phyloP scores from a whole-genome alignment of 352 stramenopile species.

The Pythium sukuiense region DNA sequence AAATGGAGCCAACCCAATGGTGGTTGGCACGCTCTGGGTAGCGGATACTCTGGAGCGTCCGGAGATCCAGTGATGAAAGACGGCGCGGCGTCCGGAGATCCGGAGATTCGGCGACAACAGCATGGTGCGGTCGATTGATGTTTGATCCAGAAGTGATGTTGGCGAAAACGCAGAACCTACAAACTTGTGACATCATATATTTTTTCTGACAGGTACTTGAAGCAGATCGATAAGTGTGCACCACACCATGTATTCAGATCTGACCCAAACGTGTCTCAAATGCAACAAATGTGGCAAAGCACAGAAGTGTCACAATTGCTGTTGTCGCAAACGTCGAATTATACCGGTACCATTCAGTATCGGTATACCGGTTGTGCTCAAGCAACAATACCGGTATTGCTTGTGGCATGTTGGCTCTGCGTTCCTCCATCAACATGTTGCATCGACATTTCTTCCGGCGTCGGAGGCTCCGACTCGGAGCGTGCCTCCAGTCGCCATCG shows the following conservation, averaged over 20 bases:
- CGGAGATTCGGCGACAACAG: background rate
- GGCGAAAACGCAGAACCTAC: background rate
- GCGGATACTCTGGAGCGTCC: background rate
- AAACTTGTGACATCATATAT: background rate
- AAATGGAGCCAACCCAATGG: background rate
- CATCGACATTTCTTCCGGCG: constrained; percentile 1
- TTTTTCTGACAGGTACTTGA: background rate
- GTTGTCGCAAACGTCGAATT: too few species aligned
- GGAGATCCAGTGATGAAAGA: background rate
- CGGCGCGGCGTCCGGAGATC: background rate
- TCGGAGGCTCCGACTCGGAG: background rate
- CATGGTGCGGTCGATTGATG: background rate
- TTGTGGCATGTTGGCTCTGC: background rate
- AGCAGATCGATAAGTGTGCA: background rate
- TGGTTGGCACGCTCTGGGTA: background rate
- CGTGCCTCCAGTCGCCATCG: too few species aligned
- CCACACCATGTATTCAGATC: background rate
- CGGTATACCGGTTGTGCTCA: too few species aligned
- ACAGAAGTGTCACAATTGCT: too few species aligned
- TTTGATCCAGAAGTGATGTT: background rate
- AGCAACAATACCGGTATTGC: background rate
- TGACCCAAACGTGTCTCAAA: background rate
- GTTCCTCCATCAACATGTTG: background rate
- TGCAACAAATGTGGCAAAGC: background rate
- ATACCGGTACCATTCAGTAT: background rate